Conservation (phyloP, 2,329 filamentous ascomycete species). For the Ophiostoma ulmi region DNA sequence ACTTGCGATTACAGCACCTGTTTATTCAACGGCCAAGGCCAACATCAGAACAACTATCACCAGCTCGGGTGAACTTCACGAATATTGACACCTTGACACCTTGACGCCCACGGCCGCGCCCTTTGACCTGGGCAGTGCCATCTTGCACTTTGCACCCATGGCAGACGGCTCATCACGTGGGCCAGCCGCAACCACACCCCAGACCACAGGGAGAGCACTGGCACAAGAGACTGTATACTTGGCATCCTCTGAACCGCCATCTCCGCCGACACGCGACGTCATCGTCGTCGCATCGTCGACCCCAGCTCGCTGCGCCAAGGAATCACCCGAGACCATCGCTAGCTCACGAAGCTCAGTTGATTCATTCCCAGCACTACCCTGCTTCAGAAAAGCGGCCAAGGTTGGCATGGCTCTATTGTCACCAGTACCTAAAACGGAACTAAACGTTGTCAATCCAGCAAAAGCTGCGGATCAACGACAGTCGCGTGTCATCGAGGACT, state of each 20-base stretch:
- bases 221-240: not conserved
- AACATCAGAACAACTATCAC: not conserved
- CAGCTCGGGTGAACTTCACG: too few relatives aligned
- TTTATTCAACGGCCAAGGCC: not conserved
- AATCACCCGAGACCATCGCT: not conserved
- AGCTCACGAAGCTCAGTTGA: slow-evolving; percentile 18
- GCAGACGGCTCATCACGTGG: not conserved
- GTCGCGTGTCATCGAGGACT: slow-evolving; percentile 20
- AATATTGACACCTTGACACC: not conserved
- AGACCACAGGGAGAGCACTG: not conserved
- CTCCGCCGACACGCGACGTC: not conserved
- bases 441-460: not conserved
- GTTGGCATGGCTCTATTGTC: not conserved
- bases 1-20: not conserved
- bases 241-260: not conserved
- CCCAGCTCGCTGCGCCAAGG: not conserved
- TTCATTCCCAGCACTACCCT: slow-evolving; percentile 20
- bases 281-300: not conserved
- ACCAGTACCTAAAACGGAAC: not conserved
- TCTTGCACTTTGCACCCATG: not conserved
- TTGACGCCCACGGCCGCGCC: not conserved
- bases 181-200: not conserved
- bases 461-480: not conserved
- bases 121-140: not conserved
- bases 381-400: not conserved